phyloP scores from a whole-genome alignment of 371 early-diverging fungal species.

The Smittium culicis region DNA sequence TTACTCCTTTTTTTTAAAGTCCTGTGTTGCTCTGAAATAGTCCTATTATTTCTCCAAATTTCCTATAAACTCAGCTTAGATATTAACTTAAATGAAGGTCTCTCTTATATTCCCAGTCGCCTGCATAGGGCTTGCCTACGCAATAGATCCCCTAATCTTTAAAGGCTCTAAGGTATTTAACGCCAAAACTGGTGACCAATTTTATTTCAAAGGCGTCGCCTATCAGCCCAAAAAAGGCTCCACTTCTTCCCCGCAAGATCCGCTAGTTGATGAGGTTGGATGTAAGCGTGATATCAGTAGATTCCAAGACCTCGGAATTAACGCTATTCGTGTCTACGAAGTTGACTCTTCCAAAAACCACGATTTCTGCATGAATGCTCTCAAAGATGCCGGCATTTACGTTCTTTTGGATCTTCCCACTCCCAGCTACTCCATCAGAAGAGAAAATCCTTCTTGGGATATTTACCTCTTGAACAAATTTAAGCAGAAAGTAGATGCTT shows the following conservation, averaged over 20 bases:
- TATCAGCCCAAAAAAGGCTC: constrained; percentile 49
- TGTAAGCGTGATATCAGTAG: constrained; percentile 52
- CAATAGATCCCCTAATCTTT: constrained; percentile 45
- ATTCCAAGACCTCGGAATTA: constrained; percentile 54
- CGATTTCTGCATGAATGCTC: constrained; percentile 55
- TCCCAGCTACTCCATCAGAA: constrained; percentile 47
- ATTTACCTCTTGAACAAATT: constrained; percentile 39
- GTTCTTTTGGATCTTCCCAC: constrained; percentile 52
- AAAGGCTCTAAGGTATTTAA: constrained; percentile 62
- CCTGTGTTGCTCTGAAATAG: no score
- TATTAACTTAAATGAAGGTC: no score
- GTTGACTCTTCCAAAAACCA: constrained; percentile 50
- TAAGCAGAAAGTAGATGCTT: constrained; percentile 48
- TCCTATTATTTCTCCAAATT: no score
- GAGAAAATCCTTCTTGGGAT: constrained; percentile 50
- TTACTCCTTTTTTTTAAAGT: no score
- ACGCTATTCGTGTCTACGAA: constrained; percentile 66
- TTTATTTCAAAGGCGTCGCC: constrained; percentile 64
- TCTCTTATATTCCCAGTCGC: neutral
- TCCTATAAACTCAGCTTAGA: no score
- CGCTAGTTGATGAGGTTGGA: constrained; percentile 41
- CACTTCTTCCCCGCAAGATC: constrained; percentile 34
- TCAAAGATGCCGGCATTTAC: constrained; percentile 55
- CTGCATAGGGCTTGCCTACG: neutral
- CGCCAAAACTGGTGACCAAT: constrained; percentile 51